phyloP scores from a whole-genome alignment of 495 filamentous ascomycete species.

The Aspergillus kassunensis region DNA sequence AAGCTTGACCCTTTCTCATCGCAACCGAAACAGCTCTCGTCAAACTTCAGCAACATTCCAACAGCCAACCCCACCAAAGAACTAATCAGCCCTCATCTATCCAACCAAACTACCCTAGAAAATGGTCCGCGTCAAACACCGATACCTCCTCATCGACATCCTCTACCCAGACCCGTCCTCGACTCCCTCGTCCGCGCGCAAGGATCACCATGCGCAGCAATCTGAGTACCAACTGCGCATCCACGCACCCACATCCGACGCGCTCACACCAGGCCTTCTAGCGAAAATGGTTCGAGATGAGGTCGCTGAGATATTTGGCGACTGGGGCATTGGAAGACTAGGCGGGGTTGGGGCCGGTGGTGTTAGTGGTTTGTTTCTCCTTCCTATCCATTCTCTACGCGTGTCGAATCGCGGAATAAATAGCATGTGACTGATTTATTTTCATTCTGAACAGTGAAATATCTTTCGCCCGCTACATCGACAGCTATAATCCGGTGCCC shows the following conservation, averaged over 20 bases:
- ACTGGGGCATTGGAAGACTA: conserved; percentile 71
- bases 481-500: conserved; percentile 84
- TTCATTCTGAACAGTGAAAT: conserved; percentile 64
- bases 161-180: conserved; percentile 66
- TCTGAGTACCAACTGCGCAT: conserved; percentile 61
- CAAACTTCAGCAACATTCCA: background rate
- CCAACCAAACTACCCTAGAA: conserved; percentile 2
- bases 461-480: conserved; percentile 85
- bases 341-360: conserved; percentile 53
- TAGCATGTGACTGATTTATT: background rate
- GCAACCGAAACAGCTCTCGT: background rate
- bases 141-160: conserved; percentile 89
- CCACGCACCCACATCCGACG: conserved; percentile 69
- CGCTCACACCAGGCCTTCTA: conserved; percentile 59
- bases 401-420: background rate
- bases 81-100: background rate
- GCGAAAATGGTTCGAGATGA: conserved; percentile 63
- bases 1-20: conserved; percentile 1
- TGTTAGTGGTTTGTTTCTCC: conserved; percentile 52
- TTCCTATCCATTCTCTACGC: conserved; percentile 1
- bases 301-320: conserved; percentile 75
- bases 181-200: conserved; percentile 2
- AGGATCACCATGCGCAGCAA: conserved; percentile 9
- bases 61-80: background rate
- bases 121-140: conserved; percentile 95